Conservation (phyloP, 2,329 filamentous ascomycete genomes). For the Fusarium continuum region DNA sequence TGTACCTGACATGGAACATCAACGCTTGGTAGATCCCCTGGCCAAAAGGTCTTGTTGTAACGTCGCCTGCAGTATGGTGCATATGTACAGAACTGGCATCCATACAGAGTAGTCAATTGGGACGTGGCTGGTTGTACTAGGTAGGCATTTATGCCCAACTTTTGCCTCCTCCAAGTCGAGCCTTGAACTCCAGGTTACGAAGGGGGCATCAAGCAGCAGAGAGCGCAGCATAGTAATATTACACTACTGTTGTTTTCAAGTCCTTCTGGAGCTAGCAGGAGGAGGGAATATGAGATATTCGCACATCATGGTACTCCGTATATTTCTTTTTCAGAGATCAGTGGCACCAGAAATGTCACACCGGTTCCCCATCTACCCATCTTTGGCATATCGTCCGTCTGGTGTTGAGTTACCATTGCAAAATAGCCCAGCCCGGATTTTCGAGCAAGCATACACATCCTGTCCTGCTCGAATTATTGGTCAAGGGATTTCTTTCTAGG, state of each 20-base stretch:
- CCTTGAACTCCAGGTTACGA: conserved; percentile 4
- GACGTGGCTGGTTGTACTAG: conserved; percentile 15
- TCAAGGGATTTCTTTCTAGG: background rate
- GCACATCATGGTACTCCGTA: background rate
- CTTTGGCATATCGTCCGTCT: conserved; percentile 1
- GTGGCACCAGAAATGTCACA: background rate
- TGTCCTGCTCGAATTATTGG: background rate
- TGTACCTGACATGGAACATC: conserved; percentile 17
- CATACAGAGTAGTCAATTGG: conserved; percentile 27
- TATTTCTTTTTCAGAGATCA: background rate
- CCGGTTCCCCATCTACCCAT: background rate
- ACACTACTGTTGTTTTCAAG: background rate
- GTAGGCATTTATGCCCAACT: conserved; percentile 35
- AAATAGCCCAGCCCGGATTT: background rate
- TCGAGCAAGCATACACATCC: background rate
- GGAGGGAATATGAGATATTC: background rate
- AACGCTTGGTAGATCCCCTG: conserved; percentile 7
- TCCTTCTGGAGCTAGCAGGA: background rate
- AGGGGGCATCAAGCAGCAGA: conserved; percentile 12
- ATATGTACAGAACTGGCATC: too few species aligned
- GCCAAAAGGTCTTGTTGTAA: conserved; percentile 14
- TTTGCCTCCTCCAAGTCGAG: conserved; percentile 29
- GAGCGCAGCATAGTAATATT: background rate
- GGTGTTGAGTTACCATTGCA: background rate
- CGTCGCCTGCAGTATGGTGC: conserved; percentile 28